Conservation (phyloP, 371 early-diverging fungal species). For the Rhizopus arrhizus region DNA sequence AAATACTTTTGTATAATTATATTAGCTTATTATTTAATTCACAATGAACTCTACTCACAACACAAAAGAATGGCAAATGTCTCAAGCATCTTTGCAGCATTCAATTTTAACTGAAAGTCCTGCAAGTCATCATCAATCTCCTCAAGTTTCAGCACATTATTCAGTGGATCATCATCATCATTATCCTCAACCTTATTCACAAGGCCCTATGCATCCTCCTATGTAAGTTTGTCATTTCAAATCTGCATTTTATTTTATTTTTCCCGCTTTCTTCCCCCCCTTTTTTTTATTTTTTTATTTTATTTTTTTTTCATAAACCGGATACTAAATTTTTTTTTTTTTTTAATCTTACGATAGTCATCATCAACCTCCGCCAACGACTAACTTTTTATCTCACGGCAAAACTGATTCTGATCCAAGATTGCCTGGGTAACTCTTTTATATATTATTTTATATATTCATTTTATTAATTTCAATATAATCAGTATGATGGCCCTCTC, state of each 20-base stretch:
- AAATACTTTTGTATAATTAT: too few relatives aligned
- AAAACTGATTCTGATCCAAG: slow-evolving; percentile 41
- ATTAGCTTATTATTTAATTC: too few relatives aligned
- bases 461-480: slow-evolving; percentile 12
- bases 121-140: slow-evolving; percentile 30
- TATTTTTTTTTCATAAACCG: neutral
- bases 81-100: slow-evolving; percentile 32
- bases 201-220: slow-evolving; percentile 38
- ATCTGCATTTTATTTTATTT: slow-evolving; percentile 4
- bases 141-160: slow-evolving; percentile 32
- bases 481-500: slow-evolving; percentile 48
- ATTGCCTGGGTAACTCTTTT: slow-evolving; percentile 43
- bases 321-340: neutral
- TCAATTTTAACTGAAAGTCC: slow-evolving; percentile 31
- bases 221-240: slow-evolving; percentile 31
- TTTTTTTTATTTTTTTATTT: slow-evolving; percentile 8
- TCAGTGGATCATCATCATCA: slow-evolving; percentile 28
- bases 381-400: slow-evolving; percentile 30
- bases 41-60: slow-evolving; percentile 43
- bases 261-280: neutral
- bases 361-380: slow-evolving; percentile 32
- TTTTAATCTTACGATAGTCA: slow-evolving; percentile 21
- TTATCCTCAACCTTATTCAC: slow-evolving; percentile 34
- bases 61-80: slow-evolving; percentile 47
- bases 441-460: slow-evolving; percentile 6